phyloP scores from a whole-genome alignment of 306 rosid genomes.

The Mimosa bimucronata region DNA sequence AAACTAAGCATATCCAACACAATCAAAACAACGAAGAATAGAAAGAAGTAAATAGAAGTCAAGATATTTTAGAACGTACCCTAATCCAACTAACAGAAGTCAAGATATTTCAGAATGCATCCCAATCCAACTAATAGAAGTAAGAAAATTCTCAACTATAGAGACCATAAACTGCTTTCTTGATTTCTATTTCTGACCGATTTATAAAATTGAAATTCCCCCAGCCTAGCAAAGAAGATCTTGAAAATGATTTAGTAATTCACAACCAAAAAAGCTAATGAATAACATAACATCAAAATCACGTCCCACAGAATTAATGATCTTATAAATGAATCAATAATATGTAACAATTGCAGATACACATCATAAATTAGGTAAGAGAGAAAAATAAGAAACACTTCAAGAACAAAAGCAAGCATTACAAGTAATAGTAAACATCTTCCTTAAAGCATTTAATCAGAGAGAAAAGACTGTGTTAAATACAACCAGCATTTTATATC shows the following conservation, averaged over 20 bases:
- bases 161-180: too few species aligned
- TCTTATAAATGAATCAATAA: conserved; percentile 8
- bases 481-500: too few species aligned
- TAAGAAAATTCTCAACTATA: too few species aligned
- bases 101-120: too few species aligned
- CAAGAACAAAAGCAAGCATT: conserved; percentile 16
- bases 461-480: conserved; percentile 23
- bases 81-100: too few species aligned
- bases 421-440: conserved; percentile 12
- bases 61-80: too few species aligned
- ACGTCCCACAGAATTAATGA: conserved; percentile 9
- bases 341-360: background rate
- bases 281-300: conserved; percentile 21
- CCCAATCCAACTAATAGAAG: too few species aligned
- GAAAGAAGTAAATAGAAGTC: too few species aligned
- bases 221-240: conserved; percentile 4
- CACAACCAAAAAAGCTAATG: background rate
- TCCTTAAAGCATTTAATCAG: conserved; percentile 15
- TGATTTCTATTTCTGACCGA: too few species aligned
- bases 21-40: too few species aligned
- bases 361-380: conserved; percentile 14
- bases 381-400: background rate
- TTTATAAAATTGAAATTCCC: background rate
- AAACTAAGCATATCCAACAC: too few species aligned
- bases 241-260: conserved; percentile 7